Percentiles rank a stretch among this genome's conserved stretches.
phyloP scores from a whole-genome alignment of 139 green algal species.

The Microglena sp. region DNA sequence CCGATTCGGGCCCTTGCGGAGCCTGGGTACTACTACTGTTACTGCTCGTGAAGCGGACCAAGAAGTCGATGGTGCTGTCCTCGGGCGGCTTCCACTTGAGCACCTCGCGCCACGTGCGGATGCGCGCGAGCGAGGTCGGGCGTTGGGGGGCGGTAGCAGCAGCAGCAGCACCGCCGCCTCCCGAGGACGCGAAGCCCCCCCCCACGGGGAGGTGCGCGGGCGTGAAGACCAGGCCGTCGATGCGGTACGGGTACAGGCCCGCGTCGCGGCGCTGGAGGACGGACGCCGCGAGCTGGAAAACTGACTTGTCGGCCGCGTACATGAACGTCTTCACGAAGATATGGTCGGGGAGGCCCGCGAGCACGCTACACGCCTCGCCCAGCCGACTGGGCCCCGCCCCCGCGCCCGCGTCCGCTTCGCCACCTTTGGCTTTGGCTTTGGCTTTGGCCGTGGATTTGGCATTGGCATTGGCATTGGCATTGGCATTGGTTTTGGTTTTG shows the following conservation, averaged over 20 bases:
- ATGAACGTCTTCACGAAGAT: neutral
- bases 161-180: neutral
- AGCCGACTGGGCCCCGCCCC: no score
- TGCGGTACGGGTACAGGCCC: neutral
- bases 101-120: neutral
- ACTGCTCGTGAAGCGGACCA: no score
- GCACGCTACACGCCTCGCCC: neutral
- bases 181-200: neutral
- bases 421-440: neutral
- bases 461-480: neutral
- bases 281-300: neutral
- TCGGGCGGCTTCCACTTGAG: constrained; percentile 4
- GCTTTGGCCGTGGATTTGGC: neutral
- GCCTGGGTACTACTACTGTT: no score
- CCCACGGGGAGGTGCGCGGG: neutral
- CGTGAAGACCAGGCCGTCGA: constrained; percentile 5
- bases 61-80: no score
- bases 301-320: neutral
- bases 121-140: neutral
- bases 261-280: neutral
- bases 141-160: neutral
- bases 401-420: neutral
- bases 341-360: neutral
- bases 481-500: neutral
- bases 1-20: no score